phyloP scores from a whole-genome alignment of 2,329 filamentous ascomycete species.

The Stagonosporopsis tanaceti region DNA sequence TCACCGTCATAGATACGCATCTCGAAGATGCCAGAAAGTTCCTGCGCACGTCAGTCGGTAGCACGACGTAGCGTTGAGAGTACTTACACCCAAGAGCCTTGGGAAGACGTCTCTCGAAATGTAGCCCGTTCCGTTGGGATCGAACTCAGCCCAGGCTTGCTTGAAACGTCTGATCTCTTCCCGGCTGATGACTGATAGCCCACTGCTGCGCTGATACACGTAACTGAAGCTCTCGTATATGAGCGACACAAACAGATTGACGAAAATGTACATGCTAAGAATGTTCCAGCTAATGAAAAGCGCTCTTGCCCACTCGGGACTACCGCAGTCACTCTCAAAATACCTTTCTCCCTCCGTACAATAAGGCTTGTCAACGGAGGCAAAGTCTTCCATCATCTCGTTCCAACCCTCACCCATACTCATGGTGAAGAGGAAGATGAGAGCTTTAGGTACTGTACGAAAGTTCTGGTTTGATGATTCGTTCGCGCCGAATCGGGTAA shows the following conservation, averaged over 20 bases:
- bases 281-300: constrained; percentile 98
- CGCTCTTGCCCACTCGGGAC: constrained; percentile 83
- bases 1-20: constrained; percentile 96
- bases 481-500: constrained; percentile 82
- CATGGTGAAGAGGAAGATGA: constrained; percentile 92
- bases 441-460: constrained; percentile 88
- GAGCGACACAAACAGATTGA: constrained; percentile 96
- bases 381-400: constrained; percentile 93
- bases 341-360: constrained; percentile 78
- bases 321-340: constrained; percentile 91
- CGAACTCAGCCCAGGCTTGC: constrained; percentile 95
- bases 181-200: constrained; percentile 86
- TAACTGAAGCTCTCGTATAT: constrained; percentile 99
- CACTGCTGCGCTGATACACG: constrained; percentile 95
- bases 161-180: constrained; percentile 98
- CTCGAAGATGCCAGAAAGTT: constrained; percentile 93
- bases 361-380: constrained; percentile 77
- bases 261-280: constrained; percentile 99
- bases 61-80: no score
- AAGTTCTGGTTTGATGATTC: constrained; percentile 88
- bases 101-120: constrained; percentile 92
- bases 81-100: constrained; percentile 76
- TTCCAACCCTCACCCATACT: constrained; percentile 98
- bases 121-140: constrained; percentile 88
- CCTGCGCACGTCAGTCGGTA: constrained; percentile 49